These are phyloP conservation scores for Solanum etuberosum DNA, from an alignment of 257 asterid species.

Conservation along the genomic window DNA sequence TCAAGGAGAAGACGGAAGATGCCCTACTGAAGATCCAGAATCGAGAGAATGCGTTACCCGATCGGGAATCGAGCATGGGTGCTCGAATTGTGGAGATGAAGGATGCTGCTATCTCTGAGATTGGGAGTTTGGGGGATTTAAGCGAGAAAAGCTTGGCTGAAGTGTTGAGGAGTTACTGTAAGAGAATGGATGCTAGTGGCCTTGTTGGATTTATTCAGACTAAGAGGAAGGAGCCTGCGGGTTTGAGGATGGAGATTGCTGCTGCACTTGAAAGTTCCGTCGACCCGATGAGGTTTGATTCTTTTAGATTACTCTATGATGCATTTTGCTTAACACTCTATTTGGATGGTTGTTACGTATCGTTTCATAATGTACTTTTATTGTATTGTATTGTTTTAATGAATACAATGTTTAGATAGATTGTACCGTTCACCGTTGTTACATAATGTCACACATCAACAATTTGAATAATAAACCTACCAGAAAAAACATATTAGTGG, in stretches of 20 bases:
- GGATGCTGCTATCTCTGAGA: constrained; percentile 3
- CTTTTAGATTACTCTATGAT: not conserved
- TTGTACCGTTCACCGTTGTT: not conserved
- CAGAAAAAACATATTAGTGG: not conserved
- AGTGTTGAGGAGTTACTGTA: constrained; percentile 6
- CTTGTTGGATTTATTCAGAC: not conserved
- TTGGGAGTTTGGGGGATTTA: not conserved
- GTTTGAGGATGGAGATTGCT: constrained; percentile 3
- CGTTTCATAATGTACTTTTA: not conserved
- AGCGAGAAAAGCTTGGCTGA: not conserved
- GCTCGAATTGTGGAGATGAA: not conserved
- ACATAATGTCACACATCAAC: not conserved
- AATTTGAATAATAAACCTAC: not conserved
- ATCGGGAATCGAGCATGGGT: not conserved
- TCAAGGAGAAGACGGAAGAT: not conserved
- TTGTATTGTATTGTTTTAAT: not conserved
- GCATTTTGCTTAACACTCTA: not conserved
- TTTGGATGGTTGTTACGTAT: not conserved
- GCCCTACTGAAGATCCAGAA: not conserved
- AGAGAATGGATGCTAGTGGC: constrained; percentile 9
- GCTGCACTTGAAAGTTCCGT: not conserved
- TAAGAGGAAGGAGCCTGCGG: constrained; percentile 4
- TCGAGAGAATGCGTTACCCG: constrained; percentile 7
- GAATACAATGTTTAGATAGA: not conserved
- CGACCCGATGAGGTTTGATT: constrained; percentile 12